Percentiles rank a stretch among this genome's conserved stretches.
These are phyloP conservation scores for Colletotrichum abscissum DNA, from an alignment of 2,329 filamentous ascomycete genomes.

Conservation along the genomic window DNA sequence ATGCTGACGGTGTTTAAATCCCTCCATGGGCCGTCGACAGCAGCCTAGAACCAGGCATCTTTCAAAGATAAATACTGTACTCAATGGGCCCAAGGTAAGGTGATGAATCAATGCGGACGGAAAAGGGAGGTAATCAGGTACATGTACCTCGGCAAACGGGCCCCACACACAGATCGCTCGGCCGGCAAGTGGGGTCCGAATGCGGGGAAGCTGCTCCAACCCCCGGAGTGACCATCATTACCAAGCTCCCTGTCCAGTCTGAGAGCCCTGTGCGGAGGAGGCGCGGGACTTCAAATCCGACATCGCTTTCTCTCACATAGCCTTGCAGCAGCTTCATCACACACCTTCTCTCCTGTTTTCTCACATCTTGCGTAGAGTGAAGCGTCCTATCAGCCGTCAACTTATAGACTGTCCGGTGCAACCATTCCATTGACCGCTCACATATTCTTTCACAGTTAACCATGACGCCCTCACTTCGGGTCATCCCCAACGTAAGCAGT, in stretches of 20 bases:
- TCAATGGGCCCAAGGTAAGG: too few species aligned
- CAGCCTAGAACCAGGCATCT: neutral
- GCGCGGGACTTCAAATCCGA: slow-evolving; percentile 15
- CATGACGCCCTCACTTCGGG: slow-evolving; percentile 40
- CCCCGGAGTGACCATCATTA: slow-evolving; percentile 14
- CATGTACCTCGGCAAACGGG: slow-evolving; percentile 26
- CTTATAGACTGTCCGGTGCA: neutral
- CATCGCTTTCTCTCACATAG: slow-evolving; percentile 19
- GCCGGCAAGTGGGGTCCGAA: slow-evolving; percentile 32
- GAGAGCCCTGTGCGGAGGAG: slow-evolving; percentile 31
- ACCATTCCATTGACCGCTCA: neutral
- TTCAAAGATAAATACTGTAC: too few species aligned
- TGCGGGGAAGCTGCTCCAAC: slow-evolving; percentile 31
- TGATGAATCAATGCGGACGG: neutral
- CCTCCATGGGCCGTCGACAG: neutral
- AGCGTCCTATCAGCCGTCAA: neutral
- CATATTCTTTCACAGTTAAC: neutral
- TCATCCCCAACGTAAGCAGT: slow-evolving; percentile 42
- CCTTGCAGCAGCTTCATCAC: slow-evolving; percentile 2
- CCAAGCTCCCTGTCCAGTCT: slow-evolving; percentile 3
- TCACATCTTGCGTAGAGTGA: neutral
- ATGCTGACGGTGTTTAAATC: neutral
- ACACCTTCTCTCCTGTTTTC: neutral
- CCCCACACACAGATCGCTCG: slow-evolving; percentile 27
- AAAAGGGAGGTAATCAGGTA: neutral